Percentiles rank a stretch among this genome's conserved stretches.
Evolutionary conservation across 306 rosid genomes (phyloP).

Genomic region (Prunus mongolica): DNA sequence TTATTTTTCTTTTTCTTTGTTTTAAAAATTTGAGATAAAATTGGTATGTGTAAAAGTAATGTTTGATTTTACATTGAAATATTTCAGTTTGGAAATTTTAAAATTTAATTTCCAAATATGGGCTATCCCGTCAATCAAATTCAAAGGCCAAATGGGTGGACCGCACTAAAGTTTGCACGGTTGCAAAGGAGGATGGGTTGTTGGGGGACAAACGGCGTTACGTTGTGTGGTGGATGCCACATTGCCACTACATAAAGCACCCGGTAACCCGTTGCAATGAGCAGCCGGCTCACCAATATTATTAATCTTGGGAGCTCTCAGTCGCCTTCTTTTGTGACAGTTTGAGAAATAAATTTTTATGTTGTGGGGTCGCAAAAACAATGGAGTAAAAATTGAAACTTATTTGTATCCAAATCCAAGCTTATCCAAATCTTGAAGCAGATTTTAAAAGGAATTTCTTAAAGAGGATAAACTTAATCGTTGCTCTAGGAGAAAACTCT

Average conservation of each 20-base stretch:
- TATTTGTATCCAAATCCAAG: not conserved
- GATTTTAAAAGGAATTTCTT: not conserved
- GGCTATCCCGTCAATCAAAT: not conserved
- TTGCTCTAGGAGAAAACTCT: too few species aligned
- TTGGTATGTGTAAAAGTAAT: too few species aligned
- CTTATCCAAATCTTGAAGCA: not conserved
- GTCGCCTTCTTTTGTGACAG: not conserved
- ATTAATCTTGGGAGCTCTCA: too few species aligned
- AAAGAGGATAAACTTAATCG: too few species aligned
- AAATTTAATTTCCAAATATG: not conserved
- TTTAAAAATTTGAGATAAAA: too few species aligned
- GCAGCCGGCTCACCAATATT: not conserved
- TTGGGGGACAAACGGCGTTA: conserved; percentile 43
- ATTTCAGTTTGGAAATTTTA: not conserved
- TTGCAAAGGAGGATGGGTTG: conserved; percentile 15
- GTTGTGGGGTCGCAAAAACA: not conserved
- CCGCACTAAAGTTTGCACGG: conserved; percentile 1
- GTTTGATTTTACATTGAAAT: too few species aligned
- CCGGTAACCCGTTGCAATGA: not conserved
- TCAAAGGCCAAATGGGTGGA: conserved; percentile 1
- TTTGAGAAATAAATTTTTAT: not conserved
- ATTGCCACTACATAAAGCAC: not conserved
- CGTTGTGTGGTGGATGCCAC: not conserved
- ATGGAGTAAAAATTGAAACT: not conserved
- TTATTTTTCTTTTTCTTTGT: too few species aligned